phyloP scores from a whole-genome alignment of 257 asterid genomes.

The Solanum pimpinellifolium region DNA sequence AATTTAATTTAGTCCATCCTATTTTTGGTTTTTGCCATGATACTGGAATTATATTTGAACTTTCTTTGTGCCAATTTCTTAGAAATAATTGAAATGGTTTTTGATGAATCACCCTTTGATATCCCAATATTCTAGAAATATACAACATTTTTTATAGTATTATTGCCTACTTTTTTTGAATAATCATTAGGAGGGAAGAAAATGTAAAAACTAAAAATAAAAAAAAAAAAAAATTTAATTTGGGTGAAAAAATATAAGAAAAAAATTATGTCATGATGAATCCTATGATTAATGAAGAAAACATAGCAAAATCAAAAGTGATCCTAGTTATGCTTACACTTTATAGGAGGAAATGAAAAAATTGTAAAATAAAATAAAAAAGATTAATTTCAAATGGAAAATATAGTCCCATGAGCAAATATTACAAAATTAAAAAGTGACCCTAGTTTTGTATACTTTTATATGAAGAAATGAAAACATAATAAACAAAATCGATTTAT shows the following conservation, averaged over 20 bases:
- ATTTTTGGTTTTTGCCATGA: slow-evolving; percentile 47
- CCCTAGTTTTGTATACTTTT: neutral
- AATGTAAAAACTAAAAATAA: neutral
- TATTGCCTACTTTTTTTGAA: neutral
- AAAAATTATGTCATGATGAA: neutral
- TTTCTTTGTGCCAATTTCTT: slow-evolving; percentile 36
- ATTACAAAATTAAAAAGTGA: neutral
- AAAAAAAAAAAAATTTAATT: neutral
- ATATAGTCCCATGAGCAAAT: neutral
- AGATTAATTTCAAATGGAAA: neutral
- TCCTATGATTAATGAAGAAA: neutral
- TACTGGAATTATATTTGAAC: slow-evolving; percentile 17
- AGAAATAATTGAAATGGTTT: slow-evolving; percentile 14
- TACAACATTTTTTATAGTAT: slow-evolving; percentile 2
- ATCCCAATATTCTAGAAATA: slow-evolving; percentile 17
- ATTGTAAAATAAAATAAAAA: too few species aligned
- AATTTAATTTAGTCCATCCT: slow-evolving; percentile 71
- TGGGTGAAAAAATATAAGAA: neutral
- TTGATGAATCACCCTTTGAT: neutral
- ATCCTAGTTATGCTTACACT: too few species aligned
- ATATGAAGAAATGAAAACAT: neutral
- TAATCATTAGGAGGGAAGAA: neutral
- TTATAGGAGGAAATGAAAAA: too few species aligned
- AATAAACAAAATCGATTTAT: neutral
- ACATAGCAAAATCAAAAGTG: neutral